Conservation (phyloP, 2,329 filamentous ascomycete species). For the Diaporthe nobilis region DNA sequence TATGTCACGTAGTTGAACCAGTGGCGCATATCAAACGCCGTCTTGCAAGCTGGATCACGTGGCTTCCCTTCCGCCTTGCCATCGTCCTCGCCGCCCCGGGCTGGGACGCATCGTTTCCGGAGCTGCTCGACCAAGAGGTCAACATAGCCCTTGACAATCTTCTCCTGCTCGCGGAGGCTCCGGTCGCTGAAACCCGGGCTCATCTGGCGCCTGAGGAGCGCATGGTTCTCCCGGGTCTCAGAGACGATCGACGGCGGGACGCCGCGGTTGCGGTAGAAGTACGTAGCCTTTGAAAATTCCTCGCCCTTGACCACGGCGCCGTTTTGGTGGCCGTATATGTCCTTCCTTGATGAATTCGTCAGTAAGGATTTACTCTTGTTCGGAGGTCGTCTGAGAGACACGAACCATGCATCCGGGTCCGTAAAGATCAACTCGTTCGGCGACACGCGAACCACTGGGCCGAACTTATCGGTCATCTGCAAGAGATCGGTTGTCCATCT, state of each 20-base stretch:
- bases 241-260: constrained; percentile 38
- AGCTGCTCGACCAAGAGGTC: constrained; percentile 45
- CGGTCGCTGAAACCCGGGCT: constrained; percentile 50
- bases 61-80: constrained; percentile 21
- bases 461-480: constrained; percentile 39
- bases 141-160: constrained; percentile 47
- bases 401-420: constrained; percentile 34
- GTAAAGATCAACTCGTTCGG: constrained; percentile 41
- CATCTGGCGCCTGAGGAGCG: constrained; percentile 44
- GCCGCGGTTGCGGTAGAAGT: constrained; percentile 38
- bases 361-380: background rate
- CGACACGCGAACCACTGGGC: constrained; percentile 43
- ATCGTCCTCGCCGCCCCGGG: no score
- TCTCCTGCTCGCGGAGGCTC: constrained; percentile 50
- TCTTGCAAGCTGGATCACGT: background rate
- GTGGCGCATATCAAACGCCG: constrained; percentile 37
- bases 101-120: constrained; percentile 19
- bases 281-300: constrained; percentile 41
- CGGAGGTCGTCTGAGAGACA: background rate
- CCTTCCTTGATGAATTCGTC: constrained; percentile 11
- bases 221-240: constrained; percentile 43
- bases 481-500: constrained; percentile 25
- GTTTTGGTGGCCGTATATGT: constrained; percentile 42
- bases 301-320: constrained; percentile 33
- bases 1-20: constrained; percentile 55